Percentiles rank a stretch among this genome's conserved stretches.
Conservation (phyloP, 352 stramenopile species). For the Pythium phragmiticola region DNA sequence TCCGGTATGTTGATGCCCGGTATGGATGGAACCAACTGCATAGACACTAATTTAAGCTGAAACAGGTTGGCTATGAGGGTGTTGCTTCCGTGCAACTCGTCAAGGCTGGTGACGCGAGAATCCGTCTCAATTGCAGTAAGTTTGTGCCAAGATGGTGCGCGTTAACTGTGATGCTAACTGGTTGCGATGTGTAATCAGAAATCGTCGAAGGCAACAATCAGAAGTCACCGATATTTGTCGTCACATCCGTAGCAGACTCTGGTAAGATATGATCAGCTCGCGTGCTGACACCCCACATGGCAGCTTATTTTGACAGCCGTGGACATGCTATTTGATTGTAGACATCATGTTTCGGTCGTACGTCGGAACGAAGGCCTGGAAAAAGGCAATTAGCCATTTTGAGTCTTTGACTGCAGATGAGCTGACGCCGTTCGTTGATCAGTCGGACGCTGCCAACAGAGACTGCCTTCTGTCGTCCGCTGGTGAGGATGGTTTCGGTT, state of each 20-base stretch:
- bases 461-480: slow-evolving; percentile 55
- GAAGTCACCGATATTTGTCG: slow-evolving; percentile 76
- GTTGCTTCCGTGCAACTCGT: slow-evolving; percentile 17
- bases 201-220: slow-evolving; percentile 79
- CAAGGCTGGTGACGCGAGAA: slow-evolving; percentile 14
- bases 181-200: slow-evolving; percentile 30
- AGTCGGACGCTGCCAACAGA: slow-evolving; percentile 8
- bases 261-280: slow-evolving; percentile 29
- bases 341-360: slow-evolving; percentile 82
- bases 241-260: slow-evolving; percentile 54
- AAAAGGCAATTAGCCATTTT: slow-evolving; percentile 77
- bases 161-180: background rate
- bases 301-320: no score
- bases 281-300: background rate
- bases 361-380: slow-evolving; percentile 78
- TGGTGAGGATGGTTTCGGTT: slow-evolving; percentile 77
- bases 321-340: slow-evolving; percentile 8
- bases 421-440: slow-evolving; percentile 26
- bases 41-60: background rate
- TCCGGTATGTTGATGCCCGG: slow-evolving; percentile 34
- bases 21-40: background rate
- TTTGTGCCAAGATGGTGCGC: background rate
- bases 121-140: slow-evolving; percentile 28
- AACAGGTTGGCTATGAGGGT: slow-evolving; percentile 22
- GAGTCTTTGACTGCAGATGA: slow-evolving; percentile 54